phyloP scores from a whole-genome alignment of 768 basidiomycete species.

The Coprinellus aureogranulatus region DNA sequence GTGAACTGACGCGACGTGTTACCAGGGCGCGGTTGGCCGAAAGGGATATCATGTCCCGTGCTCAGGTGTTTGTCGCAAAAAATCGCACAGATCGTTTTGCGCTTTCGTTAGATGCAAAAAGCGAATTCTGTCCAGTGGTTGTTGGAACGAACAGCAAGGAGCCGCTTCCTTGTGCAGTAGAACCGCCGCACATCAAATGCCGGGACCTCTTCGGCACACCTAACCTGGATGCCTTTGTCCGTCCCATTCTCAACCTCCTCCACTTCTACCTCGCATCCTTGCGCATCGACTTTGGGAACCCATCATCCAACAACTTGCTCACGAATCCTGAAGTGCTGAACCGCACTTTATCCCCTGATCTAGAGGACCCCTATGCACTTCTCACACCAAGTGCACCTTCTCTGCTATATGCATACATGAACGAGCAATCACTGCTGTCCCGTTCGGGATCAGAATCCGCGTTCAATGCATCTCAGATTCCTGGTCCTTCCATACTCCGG shows the following conservation, averaged over 20 bases:
- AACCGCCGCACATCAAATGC: slow-evolving; percentile 10
- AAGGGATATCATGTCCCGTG: slow-evolving; percentile 15
- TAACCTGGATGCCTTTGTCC: too few species aligned
- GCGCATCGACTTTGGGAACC: slow-evolving; percentile 24
- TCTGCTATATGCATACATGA: not conserved
- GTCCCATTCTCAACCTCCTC: slow-evolving; percentile 19
- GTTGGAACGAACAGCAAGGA: slow-evolving; percentile 1
- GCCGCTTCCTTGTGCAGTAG: not conserved
- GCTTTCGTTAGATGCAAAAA: slow-evolving; percentile 19
- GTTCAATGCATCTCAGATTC: slow-evolving; percentile 7
- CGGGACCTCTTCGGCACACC: too few species aligned
- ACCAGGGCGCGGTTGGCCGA: slow-evolving; percentile 11
- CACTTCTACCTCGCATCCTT: slow-evolving; percentile 20
- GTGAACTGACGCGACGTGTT: not conserved
- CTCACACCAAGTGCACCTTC: not conserved
- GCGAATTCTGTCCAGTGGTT: slow-evolving; percentile 20
- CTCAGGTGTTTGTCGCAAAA: slow-evolving; percentile 12
- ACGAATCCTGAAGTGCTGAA: slow-evolving; percentile 9
- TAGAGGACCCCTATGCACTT: not conserved
- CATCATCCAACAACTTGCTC: slow-evolving; percentile 22
- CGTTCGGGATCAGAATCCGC: not conserved
- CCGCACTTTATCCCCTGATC: not conserved
- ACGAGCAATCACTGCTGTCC: not conserved
- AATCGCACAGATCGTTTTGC: slow-evolving; percentile 17
- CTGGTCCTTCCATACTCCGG: slow-evolving; percentile 14